Evolutionary conservation across 2,329 filamentous ascomycete species (phyloP).

Genomic region (Sordariomycetes sp.): DNA sequence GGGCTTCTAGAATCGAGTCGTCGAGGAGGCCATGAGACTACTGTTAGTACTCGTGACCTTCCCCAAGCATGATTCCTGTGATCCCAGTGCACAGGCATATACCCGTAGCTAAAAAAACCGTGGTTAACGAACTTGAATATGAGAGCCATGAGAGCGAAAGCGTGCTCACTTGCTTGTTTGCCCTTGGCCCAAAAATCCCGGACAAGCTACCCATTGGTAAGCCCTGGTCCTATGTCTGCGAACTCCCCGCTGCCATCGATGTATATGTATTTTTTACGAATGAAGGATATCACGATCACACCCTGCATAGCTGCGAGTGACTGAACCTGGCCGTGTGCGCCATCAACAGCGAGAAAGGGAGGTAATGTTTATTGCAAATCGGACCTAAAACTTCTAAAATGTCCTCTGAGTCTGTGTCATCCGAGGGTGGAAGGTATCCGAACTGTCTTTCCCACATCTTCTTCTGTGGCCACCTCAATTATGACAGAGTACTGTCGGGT

Average conservation of each 20-base stretch:
- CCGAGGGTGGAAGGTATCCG: not conserved
- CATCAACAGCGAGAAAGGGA: not conserved
- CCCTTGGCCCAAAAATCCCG: not conserved
- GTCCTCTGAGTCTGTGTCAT: not conserved
- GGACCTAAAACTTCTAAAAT: not conserved
- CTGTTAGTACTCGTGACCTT: not conserved
- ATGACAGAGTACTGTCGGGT: not conserved
- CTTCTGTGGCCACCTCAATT: not conserved
- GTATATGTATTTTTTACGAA: not conserved
- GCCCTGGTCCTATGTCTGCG: not conserved
- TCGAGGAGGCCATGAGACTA: conserved; percentile 24
- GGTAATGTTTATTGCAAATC: not conserved
- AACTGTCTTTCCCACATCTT: not conserved
- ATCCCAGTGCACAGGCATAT: not conserved
- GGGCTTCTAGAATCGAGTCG: conserved; percentile 30
- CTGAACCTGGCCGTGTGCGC: not conserved
- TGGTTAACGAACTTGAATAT: not conserved
- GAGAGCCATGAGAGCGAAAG: not conserved
- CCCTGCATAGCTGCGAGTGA: not conserved
- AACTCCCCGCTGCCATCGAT: not conserved
- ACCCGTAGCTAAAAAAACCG: not conserved
- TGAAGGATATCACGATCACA: not conserved
- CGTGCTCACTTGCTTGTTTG: not conserved
- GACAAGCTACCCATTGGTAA: not conserved
- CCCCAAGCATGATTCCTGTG: not conserved